A percentile compares a stretch with the other conserved stretches of the same genome.
Evolutionary conservation across 208 protist species (phyloP).

Genomic region (Naegleria fowleri): DNA sequence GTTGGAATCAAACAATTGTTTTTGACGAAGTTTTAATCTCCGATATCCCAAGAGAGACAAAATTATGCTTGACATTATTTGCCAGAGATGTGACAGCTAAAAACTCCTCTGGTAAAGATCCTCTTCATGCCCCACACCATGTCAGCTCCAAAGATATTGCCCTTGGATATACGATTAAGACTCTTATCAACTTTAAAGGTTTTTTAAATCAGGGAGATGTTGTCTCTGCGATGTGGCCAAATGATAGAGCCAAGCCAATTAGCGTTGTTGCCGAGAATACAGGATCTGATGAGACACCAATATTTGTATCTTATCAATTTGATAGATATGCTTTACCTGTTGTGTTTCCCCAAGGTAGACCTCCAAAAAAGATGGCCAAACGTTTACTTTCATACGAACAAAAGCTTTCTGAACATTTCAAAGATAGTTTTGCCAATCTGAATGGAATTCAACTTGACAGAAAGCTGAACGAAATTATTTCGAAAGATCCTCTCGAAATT

Average conservation of each 20-base stretch:
- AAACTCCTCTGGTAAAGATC: neutral
- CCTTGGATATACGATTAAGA: neutral
- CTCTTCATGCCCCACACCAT: neutral
- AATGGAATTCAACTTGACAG: neutral
- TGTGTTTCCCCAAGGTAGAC: slow-evolving; percentile 33
- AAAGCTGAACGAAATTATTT: slow-evolving; percentile 51
- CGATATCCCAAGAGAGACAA: slow-evolving; percentile 53
- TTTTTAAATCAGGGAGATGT: slow-evolving; percentile 35
- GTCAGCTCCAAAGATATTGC: neutral
- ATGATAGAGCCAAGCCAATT: slow-evolving; percentile 49
- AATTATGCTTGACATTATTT: slow-evolving; percentile 56
- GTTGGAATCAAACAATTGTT: slow-evolving; percentile 33
- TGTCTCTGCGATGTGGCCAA: slow-evolving; percentile 24
- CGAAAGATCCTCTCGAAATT: slow-evolving; percentile 55
- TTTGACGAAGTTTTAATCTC: slow-evolving; percentile 40
- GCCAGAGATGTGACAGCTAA: neutral
- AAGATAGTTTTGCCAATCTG: neutral
- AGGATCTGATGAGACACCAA: slow-evolving; percentile 34
- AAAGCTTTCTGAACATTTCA: slow-evolving; percentile 52
- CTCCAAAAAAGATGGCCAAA: slow-evolving; percentile 37
- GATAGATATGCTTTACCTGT: slow-evolving; percentile 44
- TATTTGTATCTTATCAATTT: slow-evolving; percentile 54
- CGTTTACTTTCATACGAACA: slow-evolving; percentile 42
- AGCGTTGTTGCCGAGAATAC: slow-evolving; percentile 6
- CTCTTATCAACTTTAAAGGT: slow-evolving; percentile 36